Evolutionary conservation across 768 basidiomycete genomes (phyloP).

Genomic region (Piloderma croceum): DNA sequence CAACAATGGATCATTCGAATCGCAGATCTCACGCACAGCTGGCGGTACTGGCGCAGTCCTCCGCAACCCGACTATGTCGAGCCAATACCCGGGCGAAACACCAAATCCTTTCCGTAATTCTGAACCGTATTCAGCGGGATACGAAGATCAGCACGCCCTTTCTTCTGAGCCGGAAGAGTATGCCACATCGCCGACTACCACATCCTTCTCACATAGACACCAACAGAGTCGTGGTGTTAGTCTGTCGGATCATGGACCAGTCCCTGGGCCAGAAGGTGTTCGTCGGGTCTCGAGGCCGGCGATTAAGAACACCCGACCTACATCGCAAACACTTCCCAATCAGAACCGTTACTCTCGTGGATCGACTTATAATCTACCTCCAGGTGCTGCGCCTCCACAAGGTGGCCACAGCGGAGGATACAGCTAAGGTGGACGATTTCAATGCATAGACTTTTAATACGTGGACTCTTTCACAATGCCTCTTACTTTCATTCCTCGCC

Average conservation of each 20-base stretch:
- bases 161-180: conserved; percentile 33
- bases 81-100: conserved; percentile 40
- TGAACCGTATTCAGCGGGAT: conserved; percentile 35
- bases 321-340: conserved; percentile 49
- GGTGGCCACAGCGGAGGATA: conserved; percentile 15
- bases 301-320: conserved; percentile 54
- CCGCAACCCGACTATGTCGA: conserved; percentile 32
- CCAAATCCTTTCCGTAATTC: conserved; percentile 55
- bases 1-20: conserved; percentile 34
- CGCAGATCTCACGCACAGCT: conserved; percentile 34
- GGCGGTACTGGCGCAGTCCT: conserved; percentile 34
- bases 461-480: too few relatives aligned
- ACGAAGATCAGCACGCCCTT: conserved; percentile 33
- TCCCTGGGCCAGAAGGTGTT: conserved; percentile 72
- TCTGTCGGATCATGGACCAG: conserved; percentile 78
- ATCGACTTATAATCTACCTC: conserved; percentile 53
- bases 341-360: conserved; percentile 71
- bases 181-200: conserved; percentile 11
- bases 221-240: conserved; percentile 57
- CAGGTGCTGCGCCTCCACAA: conserved; percentile 69
- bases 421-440: too few relatives aligned
- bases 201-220: conserved; percentile 7
- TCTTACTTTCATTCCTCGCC: too few relatives aligned
- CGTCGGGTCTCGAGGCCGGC: conserved; percentile 67
- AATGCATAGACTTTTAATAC: too few relatives aligned